Evolutionary conservation across 225 moss, liverwort and hornwort species (phyloP).

Genomic region (Bryoerythrophyllum caledonicum): DNA sequence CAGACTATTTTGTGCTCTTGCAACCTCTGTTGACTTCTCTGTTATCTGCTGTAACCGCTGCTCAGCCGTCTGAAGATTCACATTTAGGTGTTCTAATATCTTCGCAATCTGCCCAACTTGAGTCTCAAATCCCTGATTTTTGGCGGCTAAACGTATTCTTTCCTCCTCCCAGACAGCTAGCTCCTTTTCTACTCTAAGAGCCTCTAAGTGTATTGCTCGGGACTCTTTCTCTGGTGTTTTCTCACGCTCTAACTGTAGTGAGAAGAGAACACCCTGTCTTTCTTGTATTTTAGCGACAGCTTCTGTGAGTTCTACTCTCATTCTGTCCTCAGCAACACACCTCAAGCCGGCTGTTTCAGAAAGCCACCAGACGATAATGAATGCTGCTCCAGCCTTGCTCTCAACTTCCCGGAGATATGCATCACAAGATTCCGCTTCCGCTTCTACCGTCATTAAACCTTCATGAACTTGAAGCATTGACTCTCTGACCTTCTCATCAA

Average conservation of each 20-base stretch:
- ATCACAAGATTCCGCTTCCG: slow-evolving; percentile 39
- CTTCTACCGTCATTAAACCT: slow-evolving; percentile 26
- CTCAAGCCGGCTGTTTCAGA: slow-evolving; percentile 54
- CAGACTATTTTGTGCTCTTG: slow-evolving; percentile 27
- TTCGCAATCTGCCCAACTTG: slow-evolving; percentile 28
- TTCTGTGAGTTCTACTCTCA: slow-evolving; percentile 52
- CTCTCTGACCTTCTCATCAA: slow-evolving; percentile 24
- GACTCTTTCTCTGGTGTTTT: slow-evolving; percentile 56
- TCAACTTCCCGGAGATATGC: slow-evolving; percentile 37
- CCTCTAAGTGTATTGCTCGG: slow-evolving; percentile 27
- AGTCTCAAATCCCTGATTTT: slow-evolving; percentile 45
- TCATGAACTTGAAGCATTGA: slow-evolving; percentile 25
- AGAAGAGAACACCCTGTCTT: slow-evolving; percentile 52
- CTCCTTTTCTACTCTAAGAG: slow-evolving; percentile 42
- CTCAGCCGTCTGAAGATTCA: slow-evolving; percentile 33
- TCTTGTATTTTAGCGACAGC: slow-evolving; percentile 59
- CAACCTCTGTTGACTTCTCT: slow-evolving; percentile 31
- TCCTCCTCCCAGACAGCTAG: slow-evolving; percentile 41
- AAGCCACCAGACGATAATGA: slow-evolving; percentile 55
- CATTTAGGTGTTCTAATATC: slow-evolving; percentile 30
- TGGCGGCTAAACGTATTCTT: slow-evolving; percentile 37
- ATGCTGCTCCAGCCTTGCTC: slow-evolving; percentile 31
- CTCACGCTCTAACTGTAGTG: slow-evolving; percentile 47
- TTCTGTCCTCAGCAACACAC: slow-evolving; percentile 41
- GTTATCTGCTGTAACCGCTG: slow-evolving; percentile 35